phyloP scores from a whole-genome alignment of 345 rosid genomes.

The Gossypioides kirkii region DNA sequence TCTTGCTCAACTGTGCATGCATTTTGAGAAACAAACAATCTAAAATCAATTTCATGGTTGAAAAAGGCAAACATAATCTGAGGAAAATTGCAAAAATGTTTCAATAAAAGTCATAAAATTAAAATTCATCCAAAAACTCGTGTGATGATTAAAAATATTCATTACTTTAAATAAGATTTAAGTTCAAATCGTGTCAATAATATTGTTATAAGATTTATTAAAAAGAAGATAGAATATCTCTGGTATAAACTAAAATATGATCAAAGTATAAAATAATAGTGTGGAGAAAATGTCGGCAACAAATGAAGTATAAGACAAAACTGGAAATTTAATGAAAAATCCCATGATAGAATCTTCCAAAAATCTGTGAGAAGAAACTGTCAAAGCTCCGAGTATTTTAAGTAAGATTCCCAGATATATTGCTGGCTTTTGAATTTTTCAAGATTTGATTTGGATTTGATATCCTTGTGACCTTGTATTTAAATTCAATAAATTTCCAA shows the following conservation, averaged over 20 bases:
- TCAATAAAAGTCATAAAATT: not conserved
- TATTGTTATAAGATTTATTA: too few species aligned
- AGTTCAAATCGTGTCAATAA: too few species aligned
- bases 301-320: not conserved
- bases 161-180: too few species aligned
- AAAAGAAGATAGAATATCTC: too few species aligned
- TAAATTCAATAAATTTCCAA: not conserved
- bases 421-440: not conserved
- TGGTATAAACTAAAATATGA: not conserved
- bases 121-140: not conserved
- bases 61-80: not conserved
- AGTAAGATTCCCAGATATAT: not conserved
- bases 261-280: not conserved
- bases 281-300: not conserved
- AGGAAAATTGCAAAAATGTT: not conserved
- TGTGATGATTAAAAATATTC: too few species aligned
- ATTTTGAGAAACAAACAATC: not conserved
- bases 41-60: not conserved
- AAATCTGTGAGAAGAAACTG: conserved; percentile 2
- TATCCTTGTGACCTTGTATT: not conserved
- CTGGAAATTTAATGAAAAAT: not conserved
- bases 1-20: not conserved
- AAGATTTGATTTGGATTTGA: not conserved
- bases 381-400: too few species aligned
- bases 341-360: not conserved